These are phyloP conservation scores for Colletotrichum chlorophyti DNA, from an alignment of 2,329 filamentous ascomycete genomes.

Conservation along the genomic window DNA sequence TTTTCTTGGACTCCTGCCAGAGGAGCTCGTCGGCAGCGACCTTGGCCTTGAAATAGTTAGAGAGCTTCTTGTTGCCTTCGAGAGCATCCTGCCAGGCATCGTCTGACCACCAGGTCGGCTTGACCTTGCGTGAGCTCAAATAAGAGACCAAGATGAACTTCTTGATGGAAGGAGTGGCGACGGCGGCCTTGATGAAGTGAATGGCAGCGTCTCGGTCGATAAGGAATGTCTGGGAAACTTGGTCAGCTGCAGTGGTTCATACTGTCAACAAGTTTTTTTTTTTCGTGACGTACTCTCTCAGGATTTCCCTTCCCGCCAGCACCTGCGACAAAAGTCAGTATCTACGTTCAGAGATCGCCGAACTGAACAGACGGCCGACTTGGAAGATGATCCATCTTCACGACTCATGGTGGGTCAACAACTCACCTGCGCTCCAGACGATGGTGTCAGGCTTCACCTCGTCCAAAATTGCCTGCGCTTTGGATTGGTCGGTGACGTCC, in stretches of 20 bases:
- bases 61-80: constrained; percentile 51
- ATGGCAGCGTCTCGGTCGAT: constrained; percentile 70
- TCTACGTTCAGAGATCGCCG: not conserved
- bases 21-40: constrained; percentile 64
- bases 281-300: constrained; percentile 45
- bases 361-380: not conserved
- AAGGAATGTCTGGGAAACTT: constrained; percentile 53
- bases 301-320: constrained; percentile 66
- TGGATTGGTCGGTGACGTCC: constrained; percentile 68
- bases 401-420: not conserved
- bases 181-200: constrained; percentile 66
- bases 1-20: constrained; percentile 53
- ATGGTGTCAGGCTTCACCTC: constrained; percentile 69
- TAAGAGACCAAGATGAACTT: constrained; percentile 73
- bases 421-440: constrained; percentile 70
- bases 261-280: not conserved
- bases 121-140: constrained; percentile 56
- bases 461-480: constrained; percentile 68
- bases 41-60: constrained; percentile 67
- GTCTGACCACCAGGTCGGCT: constrained; percentile 63
- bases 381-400: not conserved
- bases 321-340: constrained; percentile 41
- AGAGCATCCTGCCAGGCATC: constrained; percentile 56
- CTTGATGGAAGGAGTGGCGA: constrained; percentile 58
- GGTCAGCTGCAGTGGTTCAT: constrained; percentile 24